These are phyloP conservation scores for Yamadazyma jaroonii DNA, from an alignment of 1,139 yeast species.

Conservation along the genomic window DNA sequence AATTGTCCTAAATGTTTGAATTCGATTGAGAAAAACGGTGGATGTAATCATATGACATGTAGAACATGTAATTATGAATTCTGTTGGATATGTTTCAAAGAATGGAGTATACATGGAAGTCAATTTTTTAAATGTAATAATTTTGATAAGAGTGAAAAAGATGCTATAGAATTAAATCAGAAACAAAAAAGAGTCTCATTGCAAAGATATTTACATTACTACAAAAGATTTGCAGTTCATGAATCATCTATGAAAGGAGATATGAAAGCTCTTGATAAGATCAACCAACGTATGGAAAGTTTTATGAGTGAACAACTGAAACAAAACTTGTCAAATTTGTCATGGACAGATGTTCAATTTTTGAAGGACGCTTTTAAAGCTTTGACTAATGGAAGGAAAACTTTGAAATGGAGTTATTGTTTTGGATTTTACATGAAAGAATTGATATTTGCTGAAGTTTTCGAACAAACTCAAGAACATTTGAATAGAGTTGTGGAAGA, in stretches of 20 bases:
- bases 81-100: slow-evolving; percentile 89
- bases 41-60: slow-evolving; percentile 96
- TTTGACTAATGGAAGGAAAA: slow-evolving; percentile 66
- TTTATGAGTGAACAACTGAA: slow-evolving; percentile 45
- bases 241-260: slow-evolving; percentile 78
- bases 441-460: slow-evolving; percentile 51
- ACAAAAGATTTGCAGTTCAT: slow-evolving; percentile 73
- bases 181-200: slow-evolving; percentile 42
- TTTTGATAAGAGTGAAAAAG: slow-evolving; percentile 41
- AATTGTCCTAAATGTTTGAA: slow-evolving; percentile 70
- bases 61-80: slow-evolving; percentile 73
- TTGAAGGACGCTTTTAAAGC: slow-evolving; percentile 68
- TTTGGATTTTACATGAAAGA: slow-evolving; percentile 66
- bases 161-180: slow-evolving; percentile 30
- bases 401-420: slow-evolving; percentile 90
- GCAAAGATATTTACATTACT: slow-evolving; percentile 73
- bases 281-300: slow-evolving; percentile 62
- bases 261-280: slow-evolving; percentile 54
- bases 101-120: slow-evolving; percentile 73
- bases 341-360: slow-evolving; percentile 92
- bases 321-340: slow-evolving; percentile 30
- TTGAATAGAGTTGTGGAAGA: slow-evolving; percentile 76
- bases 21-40: slow-evolving; percentile 82
- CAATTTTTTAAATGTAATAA: slow-evolving; percentile 67
- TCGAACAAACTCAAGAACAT: slow-evolving; percentile 73